Conservation (phyloP, 441 rosid species). For the Mallotus repandus region DNA sequence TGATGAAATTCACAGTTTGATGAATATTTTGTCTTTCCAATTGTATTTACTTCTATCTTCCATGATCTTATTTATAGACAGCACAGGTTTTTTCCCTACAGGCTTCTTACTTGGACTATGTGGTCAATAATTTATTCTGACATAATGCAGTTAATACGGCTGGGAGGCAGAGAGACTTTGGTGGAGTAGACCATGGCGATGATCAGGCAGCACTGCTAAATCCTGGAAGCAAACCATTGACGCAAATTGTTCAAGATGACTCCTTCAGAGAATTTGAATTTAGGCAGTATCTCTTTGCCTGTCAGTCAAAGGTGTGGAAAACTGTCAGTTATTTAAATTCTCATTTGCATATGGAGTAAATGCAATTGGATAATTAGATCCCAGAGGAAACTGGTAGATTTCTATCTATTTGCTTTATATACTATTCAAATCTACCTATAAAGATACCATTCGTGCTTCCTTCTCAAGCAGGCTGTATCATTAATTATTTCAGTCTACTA, state of each 20-base stretch:
- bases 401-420: constrained; percentile 14
- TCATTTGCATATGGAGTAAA: constrained; percentile 1
- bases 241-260: constrained; percentile 92
- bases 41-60: background rate
- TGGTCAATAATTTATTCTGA: constrained; percentile 22
- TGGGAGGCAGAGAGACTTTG: constrained; percentile 84
- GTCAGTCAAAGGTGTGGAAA: constrained; percentile 80
- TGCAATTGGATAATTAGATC: background rate
- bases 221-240: constrained; percentile 71
- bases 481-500: constrained; percentile 3
- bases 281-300: constrained; percentile 93
- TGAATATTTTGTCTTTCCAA: background rate
- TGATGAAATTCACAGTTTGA: background rate
- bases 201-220: constrained; percentile 86
- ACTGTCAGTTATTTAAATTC: constrained; percentile 21
- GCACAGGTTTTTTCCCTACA: background rate
- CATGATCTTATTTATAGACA: background rate
- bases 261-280: constrained; percentile 94
- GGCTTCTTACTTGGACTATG: constrained; percentile 6
- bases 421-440: constrained; percentile 7
- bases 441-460: background rate
- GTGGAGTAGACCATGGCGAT: constrained; percentile 87
- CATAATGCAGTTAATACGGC: constrained; percentile 61
- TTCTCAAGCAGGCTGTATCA: background rate
- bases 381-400: background rate